Evolutionary conservation across 2,329 filamentous ascomycete species (phyloP).

Genomic region (Alternaria sp.): DNA sequence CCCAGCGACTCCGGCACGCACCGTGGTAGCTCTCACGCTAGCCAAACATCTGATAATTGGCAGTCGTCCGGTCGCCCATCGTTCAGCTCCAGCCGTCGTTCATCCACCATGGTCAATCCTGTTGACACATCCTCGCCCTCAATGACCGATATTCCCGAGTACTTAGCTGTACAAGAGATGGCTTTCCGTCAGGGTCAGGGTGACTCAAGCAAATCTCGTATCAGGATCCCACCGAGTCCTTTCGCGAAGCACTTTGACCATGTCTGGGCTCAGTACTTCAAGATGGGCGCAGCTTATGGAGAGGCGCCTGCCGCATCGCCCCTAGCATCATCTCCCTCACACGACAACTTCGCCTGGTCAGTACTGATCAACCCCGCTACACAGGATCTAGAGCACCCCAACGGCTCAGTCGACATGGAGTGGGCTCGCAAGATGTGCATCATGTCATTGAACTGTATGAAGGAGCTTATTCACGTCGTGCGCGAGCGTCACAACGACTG

Average conservation of each 20-base stretch:
- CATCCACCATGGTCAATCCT: slow-evolving; percentile 9
- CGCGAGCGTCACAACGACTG: slow-evolving; percentile 31
- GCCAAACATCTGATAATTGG: slow-evolving; percentile 12
- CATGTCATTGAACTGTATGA: slow-evolving; percentile 35
- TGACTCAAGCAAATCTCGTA: slow-evolving; percentile 16
- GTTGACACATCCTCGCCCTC: slow-evolving; percentile 10
- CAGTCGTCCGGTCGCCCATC: slow-evolving; percentile 11
- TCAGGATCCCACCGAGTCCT: slow-evolving; percentile 27
- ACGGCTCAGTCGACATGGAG: slow-evolving; percentile 29
- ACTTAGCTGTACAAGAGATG: slow-evolving; percentile 34
- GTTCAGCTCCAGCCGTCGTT: slow-evolving; percentile 11
- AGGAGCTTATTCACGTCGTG: slow-evolving; percentile 25
- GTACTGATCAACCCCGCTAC: slow-evolving; percentile 40
- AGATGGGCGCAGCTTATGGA: slow-evolving; percentile 27
- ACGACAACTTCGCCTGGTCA: slow-evolving; percentile 34
- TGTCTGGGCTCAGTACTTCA: slow-evolving; percentile 33
- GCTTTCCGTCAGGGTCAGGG: slow-evolving; percentile 38
- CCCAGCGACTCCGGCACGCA: slow-evolving; percentile 1
- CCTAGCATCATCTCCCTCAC: slow-evolving; percentile 10
- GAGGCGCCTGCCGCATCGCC: slow-evolving; percentile 13
- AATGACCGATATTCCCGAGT: slow-evolving; percentile 30
- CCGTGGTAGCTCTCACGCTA: slow-evolving; percentile 13
- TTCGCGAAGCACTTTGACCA: slow-evolving; percentile 28
- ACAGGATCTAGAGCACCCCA: slow-evolving; percentile 34
- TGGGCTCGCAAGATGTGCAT: slow-evolving; percentile 29